Base-by-base conservation (phyloP, 345 rosid species). In the Lepidium didymum region DNA sequence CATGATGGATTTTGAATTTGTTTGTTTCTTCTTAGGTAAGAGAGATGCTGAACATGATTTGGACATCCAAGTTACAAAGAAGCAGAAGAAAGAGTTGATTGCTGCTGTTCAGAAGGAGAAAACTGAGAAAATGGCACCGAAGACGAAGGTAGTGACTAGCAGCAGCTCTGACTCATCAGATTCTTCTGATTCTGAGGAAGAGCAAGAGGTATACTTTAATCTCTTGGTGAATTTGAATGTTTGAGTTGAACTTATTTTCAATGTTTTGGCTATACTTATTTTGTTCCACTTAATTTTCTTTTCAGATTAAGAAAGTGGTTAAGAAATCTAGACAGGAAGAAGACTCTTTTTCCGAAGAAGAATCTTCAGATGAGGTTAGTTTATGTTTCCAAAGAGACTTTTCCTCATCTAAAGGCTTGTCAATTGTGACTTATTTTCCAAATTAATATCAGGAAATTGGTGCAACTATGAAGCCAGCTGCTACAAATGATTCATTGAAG, bases 141-240 rank as follows among this genome's bases (percentile, higher is more conserved):
- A 78, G 75, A 27, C 5, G 31, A 85, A 81, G 74, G 53, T 43
- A 36, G 86, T 77, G 16, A 58, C 74, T 7, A 80, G 85, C 49
- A 81, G 85, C 46, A 81, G 85, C 47, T 71, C 69, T 8, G 65
- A 61, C 19, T 61, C 72, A 3, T 68, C 77, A 3, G 83, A 77
- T 40, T 78, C 83, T 9, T 80, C 86, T 0, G 83, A 80, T 16
- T 87, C 92, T 0, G 89, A 85, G 59, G 89, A 87, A 36, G 92
- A 85, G 38, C 53, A 51, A 5, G 77, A 79, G 82, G 88, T 81
- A 64, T 25, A 29, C 27, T 4, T 10, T 7, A 6, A 2, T 29
- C 21, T 23, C 10, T 1, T n/a, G n/a, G n/a, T n/a, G n/a, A n/a
- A n/a, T n/a, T n/a, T n/a, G 8, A 0, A 42, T 66, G 6, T 15